phyloP scores from a whole-genome alignment of 1,284 basidiomycete species.

The Schizopora paradoxa region DNA sequence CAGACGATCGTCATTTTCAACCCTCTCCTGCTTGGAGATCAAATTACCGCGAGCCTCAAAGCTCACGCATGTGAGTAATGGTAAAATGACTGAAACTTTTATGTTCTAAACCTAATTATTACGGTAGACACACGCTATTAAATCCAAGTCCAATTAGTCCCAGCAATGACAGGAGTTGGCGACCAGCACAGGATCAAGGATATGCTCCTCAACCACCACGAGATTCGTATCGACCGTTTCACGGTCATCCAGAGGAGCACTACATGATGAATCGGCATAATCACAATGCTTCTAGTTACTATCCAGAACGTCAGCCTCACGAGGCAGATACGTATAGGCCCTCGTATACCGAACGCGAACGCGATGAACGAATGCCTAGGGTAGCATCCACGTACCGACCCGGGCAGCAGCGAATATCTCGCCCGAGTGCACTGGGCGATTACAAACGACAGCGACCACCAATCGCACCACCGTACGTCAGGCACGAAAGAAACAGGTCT shows the following conservation, averaged over 20 bases:
- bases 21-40: constrained; percentile 69
- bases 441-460: constrained; percentile 13
- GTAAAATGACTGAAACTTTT: constrained; percentile 14
- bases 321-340: constrained; percentile 3
- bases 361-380: constrained; percentile 1
- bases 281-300: constrained; percentile 1
- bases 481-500: constrained; percentile 3
- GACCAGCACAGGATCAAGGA: constrained; percentile 3
- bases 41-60: constrained; percentile 33
- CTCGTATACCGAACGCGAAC: constrained; percentile 4
- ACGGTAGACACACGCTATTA: constrained; percentile 1
- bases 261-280: constrained; percentile 3
- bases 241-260: constrained; percentile 4
- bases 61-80: constrained; percentile 19
- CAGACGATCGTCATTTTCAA: constrained; percentile 38
- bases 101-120: constrained; percentile 5
- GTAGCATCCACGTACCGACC: constrained; percentile 7
- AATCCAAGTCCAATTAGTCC: constrained; percentile 7
- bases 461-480: constrained; percentile 8
- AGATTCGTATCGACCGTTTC: constrained; percentile 1
- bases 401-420: constrained; percentile 3
- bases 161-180: constrained; percentile 2
- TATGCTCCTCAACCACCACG: constrained; percentile 1
- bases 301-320: constrained; percentile 4
- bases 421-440: constrained; percentile 9